Conservation (phyloP, 768 basidiomycete genomes). For the Pleurotus tuber-regium region DNA sequence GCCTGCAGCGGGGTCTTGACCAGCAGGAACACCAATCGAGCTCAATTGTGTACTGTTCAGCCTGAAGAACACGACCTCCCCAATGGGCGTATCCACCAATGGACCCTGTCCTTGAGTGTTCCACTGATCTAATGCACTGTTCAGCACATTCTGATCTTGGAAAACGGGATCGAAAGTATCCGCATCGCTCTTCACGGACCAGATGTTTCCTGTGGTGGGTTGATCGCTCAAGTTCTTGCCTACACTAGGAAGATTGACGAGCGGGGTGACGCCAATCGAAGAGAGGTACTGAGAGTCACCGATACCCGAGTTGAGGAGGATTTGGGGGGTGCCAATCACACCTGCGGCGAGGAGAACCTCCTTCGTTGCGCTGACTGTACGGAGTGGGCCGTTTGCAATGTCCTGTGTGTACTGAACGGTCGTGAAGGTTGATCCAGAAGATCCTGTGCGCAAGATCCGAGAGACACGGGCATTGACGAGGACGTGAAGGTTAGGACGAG, state of each 20-base stretch:
- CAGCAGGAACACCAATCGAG: conserved; percentile 20
- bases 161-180: conserved; percentile 15
- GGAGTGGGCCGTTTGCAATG: too few species aligned
- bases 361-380: too few species aligned
- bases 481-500: conserved; percentile 24
- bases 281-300: too few species aligned
- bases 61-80: conserved; percentile 15
- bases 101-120: conserved; percentile 16
- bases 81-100: conserved; percentile 10
- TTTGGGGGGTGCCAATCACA: too few species aligned
- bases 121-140: conserved; percentile 18
- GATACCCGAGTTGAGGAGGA: too few species aligned
- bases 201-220: conserved; percentile 1
- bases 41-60: conserved; percentile 6
- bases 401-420: too few species aligned
- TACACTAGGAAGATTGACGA: conserved; percentile 20
- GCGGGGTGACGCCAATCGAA: conserved; percentile 13
- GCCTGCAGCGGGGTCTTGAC: conserved; percentile 35
- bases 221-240: conserved; percentile 28
- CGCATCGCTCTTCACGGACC: conserved; percentile 10
- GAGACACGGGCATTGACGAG: conserved; percentile 18
- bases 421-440: too few species aligned
- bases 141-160: conserved; percentile 13
- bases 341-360: too few species aligned
- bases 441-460: conserved; percentile 2